Evolutionary conservation across 179 eudicot species (phyloP).

Genomic region (Sideroxylon spinosum): DNA sequence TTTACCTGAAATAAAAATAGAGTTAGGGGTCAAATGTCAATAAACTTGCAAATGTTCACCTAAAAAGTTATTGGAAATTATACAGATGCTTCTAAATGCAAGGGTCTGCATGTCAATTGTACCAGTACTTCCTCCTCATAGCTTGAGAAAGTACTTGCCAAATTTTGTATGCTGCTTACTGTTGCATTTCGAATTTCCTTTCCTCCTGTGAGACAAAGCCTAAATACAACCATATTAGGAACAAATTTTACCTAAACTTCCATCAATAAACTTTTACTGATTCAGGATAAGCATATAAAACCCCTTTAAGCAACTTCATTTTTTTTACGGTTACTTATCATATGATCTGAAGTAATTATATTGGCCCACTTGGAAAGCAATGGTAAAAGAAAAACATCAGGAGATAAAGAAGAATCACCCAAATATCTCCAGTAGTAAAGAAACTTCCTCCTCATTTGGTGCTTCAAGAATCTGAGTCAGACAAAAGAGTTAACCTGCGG

Average conservation of each 20-base stretch:
- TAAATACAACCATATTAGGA: conserved; percentile 24
- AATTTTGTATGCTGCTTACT: conserved; percentile 64
- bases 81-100: neutral
- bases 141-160: conserved; percentile 64
- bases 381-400: conserved; percentile 20
- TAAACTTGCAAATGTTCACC: neutral
- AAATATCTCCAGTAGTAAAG: conserved; percentile 70
- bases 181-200: conserved; percentile 71
- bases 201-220: conserved; percentile 87
- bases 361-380: neutral
- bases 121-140: conserved; percentile 94
- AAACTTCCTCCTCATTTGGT: conserved; percentile 81
- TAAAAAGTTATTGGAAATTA: neutral
- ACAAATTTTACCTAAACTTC: neutral
- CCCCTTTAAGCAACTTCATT: neutral
- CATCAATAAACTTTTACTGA: too few species aligned
- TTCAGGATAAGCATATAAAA: neutral
- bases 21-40: conserved; percentile 10
- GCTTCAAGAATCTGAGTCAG: conserved; percentile 76
- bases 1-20: conserved; percentile 47
- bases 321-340: neutral
- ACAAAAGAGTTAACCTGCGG: conserved; percentile 30
- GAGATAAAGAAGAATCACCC: conserved; percentile 49
- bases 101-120: conserved; percentile 18
- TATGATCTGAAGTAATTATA: neutral